Base-by-base conservation (phyloP, 1,139 yeast species). In the Ashbya aceris region DNA sequence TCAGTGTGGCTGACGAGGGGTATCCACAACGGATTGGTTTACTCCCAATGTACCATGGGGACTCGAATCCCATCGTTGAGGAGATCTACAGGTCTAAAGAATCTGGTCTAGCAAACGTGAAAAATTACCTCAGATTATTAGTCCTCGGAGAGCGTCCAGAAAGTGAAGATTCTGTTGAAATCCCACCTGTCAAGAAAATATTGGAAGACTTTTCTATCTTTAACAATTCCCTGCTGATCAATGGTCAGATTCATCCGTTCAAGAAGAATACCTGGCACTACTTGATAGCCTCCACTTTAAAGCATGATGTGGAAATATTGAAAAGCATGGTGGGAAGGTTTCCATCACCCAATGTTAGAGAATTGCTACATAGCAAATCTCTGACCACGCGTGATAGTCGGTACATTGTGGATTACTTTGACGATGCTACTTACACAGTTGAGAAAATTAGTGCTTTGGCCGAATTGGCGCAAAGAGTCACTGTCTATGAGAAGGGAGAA, bases 11-110 rank as follows among this genome's bases (percentile, higher is more conserved):
- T 26, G 68, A 73, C 27, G 70, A 75, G 33, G 77, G 78, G 1
- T 69, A 83, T 12, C 87, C 96, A 0, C 82, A 87, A 50, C 84
- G 89, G 57, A 57, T 91, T 43, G 98, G 96, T 3, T 49, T 91
- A 2, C 64, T 91, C 23, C 95, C 97, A 0, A 49, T 83, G 2
- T 49, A 47, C 20, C 46, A 51, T 4, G 48, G 48, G 2, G 33
- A 52, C 33, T 50, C 49, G 31, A 40, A 44, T 8, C 48, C 45
- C 7, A 47, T 60, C 6, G 61, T 71, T 1, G 51, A 50, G 33
- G 65, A 66, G 20, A 58, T 74, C 12, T 64, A 69, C 40, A 64
- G 68, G 40, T 52, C 72, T 10, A 56, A 59, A 39, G 52, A 55
- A 20, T 39, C 32, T 7, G 42, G 53, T 4, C 29, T 39, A 2